Evolutionary conservation across 1,284 basidiomycete genomes (phyloP).

Genomic region (Cystobasidium pallidum): DNA sequence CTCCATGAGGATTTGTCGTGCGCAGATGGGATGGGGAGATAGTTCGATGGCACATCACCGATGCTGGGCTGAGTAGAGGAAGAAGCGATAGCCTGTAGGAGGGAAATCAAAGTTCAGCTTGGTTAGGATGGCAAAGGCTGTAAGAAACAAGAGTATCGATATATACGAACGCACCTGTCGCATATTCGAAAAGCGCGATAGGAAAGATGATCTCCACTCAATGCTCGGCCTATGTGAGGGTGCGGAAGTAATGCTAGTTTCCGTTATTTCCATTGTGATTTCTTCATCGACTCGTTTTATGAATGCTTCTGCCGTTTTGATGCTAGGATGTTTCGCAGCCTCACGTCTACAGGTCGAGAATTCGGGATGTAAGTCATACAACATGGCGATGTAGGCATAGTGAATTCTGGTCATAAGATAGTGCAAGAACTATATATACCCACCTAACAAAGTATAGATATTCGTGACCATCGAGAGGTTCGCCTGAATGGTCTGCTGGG

Average conservation of each 20-base stretch:
- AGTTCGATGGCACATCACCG: slow-evolving; percentile 22
- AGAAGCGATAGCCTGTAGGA: slow-evolving; percentile 6
- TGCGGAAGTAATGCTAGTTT: not conserved
- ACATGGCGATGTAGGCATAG: too few relatives aligned
- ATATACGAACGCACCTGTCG: slow-evolving; percentile 19
- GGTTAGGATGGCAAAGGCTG: too few relatives aligned
- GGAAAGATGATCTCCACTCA: slow-evolving; percentile 40
- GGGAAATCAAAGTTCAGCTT: too few relatives aligned
- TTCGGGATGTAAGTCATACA: too few relatives aligned
- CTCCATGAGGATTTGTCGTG: slow-evolving; percentile 49
- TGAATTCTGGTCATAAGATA: not conserved
- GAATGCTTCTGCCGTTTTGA: slow-evolving; percentile 39
- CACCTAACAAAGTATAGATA: slow-evolving; percentile 63
- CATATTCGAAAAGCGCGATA: slow-evolving; percentile 41
- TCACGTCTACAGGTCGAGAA: slow-evolving; percentile 40
- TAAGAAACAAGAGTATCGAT: too few relatives aligned
- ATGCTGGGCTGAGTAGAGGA: not conserved
- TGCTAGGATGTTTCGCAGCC: slow-evolving; percentile 38
- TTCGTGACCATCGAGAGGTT: slow-evolving; percentile 65
- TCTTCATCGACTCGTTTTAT: slow-evolving; percentile 14
- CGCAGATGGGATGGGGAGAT: slow-evolving; percentile 44
- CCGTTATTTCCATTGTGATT: not conserved
- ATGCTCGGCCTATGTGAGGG: slow-evolving; percentile 29
- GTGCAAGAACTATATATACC: slow-evolving; percentile 13
- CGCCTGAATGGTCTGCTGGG: slow-evolving; percentile 61